These are phyloP conservation scores for Trichoderma koningii DNA, from an alignment of 2,329 filamentous ascomycete species.

Conservation along the genomic window DNA sequence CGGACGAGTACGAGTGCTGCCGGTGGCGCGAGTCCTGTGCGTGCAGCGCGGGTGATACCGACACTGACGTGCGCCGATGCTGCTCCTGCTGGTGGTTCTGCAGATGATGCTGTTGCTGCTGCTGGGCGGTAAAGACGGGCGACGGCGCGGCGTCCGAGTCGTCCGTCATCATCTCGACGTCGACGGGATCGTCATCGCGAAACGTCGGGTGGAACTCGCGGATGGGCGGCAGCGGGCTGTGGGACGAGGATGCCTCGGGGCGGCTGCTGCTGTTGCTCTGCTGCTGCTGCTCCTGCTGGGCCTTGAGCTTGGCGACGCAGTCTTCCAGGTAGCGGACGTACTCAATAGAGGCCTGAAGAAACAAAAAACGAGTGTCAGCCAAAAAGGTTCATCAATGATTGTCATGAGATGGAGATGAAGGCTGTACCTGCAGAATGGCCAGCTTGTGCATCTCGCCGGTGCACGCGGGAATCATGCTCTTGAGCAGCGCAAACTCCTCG, in stretches of 20 bases:
- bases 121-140: slow-evolving; percentile 47
- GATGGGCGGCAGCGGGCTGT: slow-evolving; percentile 41
- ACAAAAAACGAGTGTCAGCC: background rate
- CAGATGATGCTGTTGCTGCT: slow-evolving; percentile 30
- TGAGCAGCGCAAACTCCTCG: slow-evolving; percentile 91
- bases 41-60: slow-evolving; percentile 54
- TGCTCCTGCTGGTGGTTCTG: no score
- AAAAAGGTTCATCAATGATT: no score
- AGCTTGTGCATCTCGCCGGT: slow-evolving; percentile 98
- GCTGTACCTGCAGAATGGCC: slow-evolving; percentile 87
- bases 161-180: slow-evolving; percentile 60
- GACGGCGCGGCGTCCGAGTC: slow-evolving; percentile 52
- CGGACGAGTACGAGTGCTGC: slow-evolving; percentile 58
- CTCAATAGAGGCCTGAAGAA: slow-evolving; percentile 81
- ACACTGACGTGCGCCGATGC: slow-evolving; percentile 33
- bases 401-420: no score
- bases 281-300: slow-evolving; percentile 47
- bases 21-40: slow-evolving; percentile 49
- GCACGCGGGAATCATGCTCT: slow-evolving; percentile 94
- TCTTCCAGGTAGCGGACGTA: slow-evolving; percentile 93
- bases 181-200: slow-evolving; percentile 45
- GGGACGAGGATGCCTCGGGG: slow-evolving; percentile 32
- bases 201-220: slow-evolving; percentile 46
- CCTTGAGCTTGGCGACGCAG: slow-evolving; percentile 79
- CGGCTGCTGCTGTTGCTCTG: slow-evolving; percentile 26